Base-by-base conservation (phyloP, 352 stramenopile species). In the Globisporangium cederbergense region DNA sequence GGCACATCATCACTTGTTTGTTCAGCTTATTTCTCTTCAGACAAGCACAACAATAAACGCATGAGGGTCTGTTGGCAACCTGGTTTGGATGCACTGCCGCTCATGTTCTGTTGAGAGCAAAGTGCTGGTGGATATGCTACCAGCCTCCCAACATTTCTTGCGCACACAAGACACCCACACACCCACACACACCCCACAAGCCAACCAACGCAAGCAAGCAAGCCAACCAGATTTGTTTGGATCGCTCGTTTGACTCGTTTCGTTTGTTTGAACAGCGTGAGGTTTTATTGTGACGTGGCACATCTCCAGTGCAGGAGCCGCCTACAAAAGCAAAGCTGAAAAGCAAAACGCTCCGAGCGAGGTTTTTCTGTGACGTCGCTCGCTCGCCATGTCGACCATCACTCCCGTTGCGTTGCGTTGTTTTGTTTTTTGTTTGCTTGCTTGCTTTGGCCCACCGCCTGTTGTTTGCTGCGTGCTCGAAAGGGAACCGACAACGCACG, bases 311-410 rank as follows among this genome's bases (percentile, higher is more conserved):
- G n/a, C 13, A 34, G 53, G 46, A 47, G 11, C 53, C 32, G 36
- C 11, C 36, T 36, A 5, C 32, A 36, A 36, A 36, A 36, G 4
- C 32, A 36, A 36, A 36, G 32, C 4, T 8, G 32, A 36, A 22
- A 30, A 25, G 13, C 34, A 20, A 16, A 38, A 13, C 32, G 5
- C 20, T 22, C 30, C 0, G 3, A n/a, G 10, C 18, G 38, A 60
- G 54, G 54, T 60, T 60, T 60, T 60, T 49, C 11, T 51, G 36
- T 60, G 55, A 60, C 55, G 55, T 60, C 55, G 55, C 55, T 47
- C 54, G 25, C 25, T 28, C 25, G 25, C 50, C 55, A 60, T 38
- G 55, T 60, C 55, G 55, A 56, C 50, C 25, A 51, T 32, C 55
- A 60, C 55, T 46, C 43, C 47, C 9, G 13, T 42, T 42, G 36